phyloP scores from a whole-genome alignment of 2,329 filamentous ascomycete species.

The Apiospora arundinis region DNA sequence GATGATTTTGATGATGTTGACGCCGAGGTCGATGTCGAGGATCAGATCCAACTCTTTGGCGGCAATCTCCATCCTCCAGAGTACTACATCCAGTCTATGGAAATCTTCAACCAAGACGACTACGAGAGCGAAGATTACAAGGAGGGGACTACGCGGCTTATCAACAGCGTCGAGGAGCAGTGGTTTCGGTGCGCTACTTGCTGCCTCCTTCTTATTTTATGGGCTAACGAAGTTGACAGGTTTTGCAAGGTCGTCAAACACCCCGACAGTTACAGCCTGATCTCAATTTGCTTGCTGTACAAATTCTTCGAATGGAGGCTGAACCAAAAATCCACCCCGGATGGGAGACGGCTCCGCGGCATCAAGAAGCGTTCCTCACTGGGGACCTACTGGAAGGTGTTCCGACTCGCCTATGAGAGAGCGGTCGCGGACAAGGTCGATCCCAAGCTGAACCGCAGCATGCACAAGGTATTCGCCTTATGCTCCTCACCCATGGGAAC shows the following conservation, averaged over 20 bases:
- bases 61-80: constrained; percentile 29
- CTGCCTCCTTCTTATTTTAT: too few species aligned
- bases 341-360: constrained; percentile 27
- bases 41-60: constrained; percentile 28
- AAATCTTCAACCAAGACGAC: constrained; percentile 26
- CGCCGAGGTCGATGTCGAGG: constrained; percentile 26
- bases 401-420: constrained; percentile 35
- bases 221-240: not conserved
- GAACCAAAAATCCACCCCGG: constrained; percentile 27
- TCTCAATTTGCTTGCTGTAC: constrained; percentile 21
- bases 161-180: too few species aligned
- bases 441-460: constrained; percentile 28
- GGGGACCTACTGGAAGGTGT: constrained; percentile 37
- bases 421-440: constrained; percentile 29
- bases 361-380: constrained; percentile 32
- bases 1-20: constrained; percentile 4
- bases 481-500: not conserved
- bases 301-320: constrained; percentile 31
- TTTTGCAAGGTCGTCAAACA: not conserved
- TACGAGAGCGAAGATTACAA: constrained; percentile 27
- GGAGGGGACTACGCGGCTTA: constrained; percentile 21
- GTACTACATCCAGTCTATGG: constrained; percentile 28
- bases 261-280: not conserved
- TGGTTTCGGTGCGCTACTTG: constrained; percentile 26
- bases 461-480: constrained; percentile 26